phyloP scores from a whole-genome alignment of 179 eudicot genomes.

The Sideroxylon spinosum region DNA sequence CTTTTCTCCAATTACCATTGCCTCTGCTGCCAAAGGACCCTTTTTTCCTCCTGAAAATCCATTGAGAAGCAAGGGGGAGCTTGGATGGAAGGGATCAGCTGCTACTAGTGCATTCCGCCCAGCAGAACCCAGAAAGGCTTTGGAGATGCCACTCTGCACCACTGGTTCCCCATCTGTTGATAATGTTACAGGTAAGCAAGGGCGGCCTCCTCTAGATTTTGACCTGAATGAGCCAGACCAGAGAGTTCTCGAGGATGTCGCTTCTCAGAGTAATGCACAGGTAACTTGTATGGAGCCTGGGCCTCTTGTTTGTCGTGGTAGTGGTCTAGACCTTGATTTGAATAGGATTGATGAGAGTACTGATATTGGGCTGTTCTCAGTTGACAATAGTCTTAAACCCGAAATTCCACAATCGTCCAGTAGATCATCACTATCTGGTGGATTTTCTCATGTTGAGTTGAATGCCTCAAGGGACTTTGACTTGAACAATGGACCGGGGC shows the following conservation, averaged over 20 bases:
- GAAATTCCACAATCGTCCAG: slow-evolving; percentile 24
- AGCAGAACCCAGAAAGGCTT: slow-evolving; percentile 74
- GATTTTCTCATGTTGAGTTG: slow-evolving; percentile 33
- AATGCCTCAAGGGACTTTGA: slow-evolving; percentile 66
- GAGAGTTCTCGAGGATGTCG: slow-evolving; percentile 44
- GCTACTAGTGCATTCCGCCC: slow-evolving; percentile 96
- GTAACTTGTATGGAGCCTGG: slow-evolving; percentile 18
- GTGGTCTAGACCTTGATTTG: slow-evolving; percentile 69
- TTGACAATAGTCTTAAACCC: slow-evolving; percentile 22
- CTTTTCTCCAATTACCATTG: slow-evolving; percentile 53
- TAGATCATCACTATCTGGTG: slow-evolving; percentile 27
- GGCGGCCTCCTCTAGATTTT: slow-evolving; percentile 49
- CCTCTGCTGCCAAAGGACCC: slow-evolving; percentile 74
- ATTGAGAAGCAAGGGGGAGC: slow-evolving; percentile 52
- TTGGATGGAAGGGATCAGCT: slow-evolving; percentile 93
- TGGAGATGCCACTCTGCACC: slow-evolving; percentile 31
- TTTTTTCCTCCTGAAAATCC: slow-evolving; percentile 63
- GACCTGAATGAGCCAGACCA: slow-evolving; percentile 85
- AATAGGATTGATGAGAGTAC: slow-evolving; percentile 61
- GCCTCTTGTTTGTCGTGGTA: slow-evolving; percentile 18
- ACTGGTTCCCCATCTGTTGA: slow-evolving; percentile 28
- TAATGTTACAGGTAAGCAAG: slow-evolving; percentile 35
- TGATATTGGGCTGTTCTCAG: slow-evolving; percentile 38
- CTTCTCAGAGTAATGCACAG: slow-evolving; percentile 31
- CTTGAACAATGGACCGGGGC: slow-evolving; percentile 75